Conservation (phyloP, 2,329 filamentous ascomycete genomes). For the Alternaria arbusti region DNA sequence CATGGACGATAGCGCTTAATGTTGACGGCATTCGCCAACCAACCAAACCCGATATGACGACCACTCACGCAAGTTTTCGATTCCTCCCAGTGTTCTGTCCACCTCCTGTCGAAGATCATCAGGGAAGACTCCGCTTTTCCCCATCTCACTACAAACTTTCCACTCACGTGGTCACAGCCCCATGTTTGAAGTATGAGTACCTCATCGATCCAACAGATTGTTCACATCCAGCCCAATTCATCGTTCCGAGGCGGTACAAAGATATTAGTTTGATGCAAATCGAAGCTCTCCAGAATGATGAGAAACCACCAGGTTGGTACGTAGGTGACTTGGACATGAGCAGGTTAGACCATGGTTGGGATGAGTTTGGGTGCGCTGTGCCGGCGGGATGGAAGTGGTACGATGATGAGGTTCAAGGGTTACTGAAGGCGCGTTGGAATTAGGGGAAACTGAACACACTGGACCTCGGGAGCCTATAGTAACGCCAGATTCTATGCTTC, state of each 20-base stretch:
- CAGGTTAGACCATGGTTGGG: neutral
- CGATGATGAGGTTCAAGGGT: neutral
- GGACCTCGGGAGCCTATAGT: neutral
- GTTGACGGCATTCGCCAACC: neutral
- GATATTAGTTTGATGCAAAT: neutral
- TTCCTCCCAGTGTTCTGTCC: neutral
- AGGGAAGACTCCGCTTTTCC: neutral
- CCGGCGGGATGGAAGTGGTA: neutral
- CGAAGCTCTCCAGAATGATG: neutral
- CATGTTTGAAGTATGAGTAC: neutral
- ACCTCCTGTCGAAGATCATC: neutral
- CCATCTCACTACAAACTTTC: neutral
- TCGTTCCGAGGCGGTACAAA: neutral
- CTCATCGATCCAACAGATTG: neutral
- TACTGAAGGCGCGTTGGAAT: neutral
- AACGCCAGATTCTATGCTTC: neutral
- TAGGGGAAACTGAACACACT: neutral
- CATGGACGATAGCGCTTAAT: neutral
- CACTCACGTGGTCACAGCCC: neutral
- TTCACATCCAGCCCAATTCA: neutral
- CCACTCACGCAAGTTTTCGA: neutral
- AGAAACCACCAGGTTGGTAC: neutral
- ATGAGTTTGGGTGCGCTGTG: neutral
- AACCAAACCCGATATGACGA: neutral
- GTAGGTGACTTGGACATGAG: neutral